A percentile compares a stretch with the other conserved stretches of the same genome.
These are phyloP conservation scores for Ettlia oleoabundans DNA, from an alignment of 139 green algal species.

Conservation along the genomic window DNA sequence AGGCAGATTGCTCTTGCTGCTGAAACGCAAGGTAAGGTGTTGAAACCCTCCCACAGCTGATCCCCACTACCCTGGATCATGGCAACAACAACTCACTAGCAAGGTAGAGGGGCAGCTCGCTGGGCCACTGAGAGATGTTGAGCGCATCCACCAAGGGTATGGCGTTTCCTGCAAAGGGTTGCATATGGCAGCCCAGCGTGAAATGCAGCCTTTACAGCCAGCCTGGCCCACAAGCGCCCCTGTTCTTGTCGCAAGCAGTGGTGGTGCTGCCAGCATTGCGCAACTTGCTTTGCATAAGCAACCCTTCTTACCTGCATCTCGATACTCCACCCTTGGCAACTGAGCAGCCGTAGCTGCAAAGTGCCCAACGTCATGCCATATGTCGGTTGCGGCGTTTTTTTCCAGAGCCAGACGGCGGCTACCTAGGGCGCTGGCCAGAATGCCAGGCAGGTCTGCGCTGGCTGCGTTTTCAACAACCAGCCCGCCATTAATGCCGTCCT, in stretches of 20 bases:
- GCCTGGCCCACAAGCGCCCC: neutral
- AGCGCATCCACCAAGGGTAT: slow-evolving; percentile 16
- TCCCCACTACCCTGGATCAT: neutral
- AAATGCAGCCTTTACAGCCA: neutral
- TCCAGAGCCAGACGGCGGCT: neutral
- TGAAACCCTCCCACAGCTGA: neutral
- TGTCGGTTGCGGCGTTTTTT: neutral
- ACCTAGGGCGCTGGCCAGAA: neutral
- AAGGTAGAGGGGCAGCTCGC: slow-evolving; percentile 17
- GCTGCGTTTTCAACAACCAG: neutral
- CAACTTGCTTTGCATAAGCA: no score
- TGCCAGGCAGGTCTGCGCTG: neutral
- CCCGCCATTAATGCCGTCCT: no score
- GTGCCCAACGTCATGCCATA: slow-evolving; percentile 7
- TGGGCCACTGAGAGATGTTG: slow-evolving; percentile 1
- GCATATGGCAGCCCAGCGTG: neutral
- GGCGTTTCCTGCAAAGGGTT: slow-evolving; percentile 4
- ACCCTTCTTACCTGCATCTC: slow-evolving; percentile 18
- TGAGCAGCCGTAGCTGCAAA: neutral
- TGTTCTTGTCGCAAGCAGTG: no score
- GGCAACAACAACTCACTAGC: no score
- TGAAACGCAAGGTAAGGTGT: neutral
- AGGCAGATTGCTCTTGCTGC: no score
- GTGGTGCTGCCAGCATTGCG: no score
- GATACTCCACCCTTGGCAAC: slow-evolving; percentile 22